These are phyloP conservation scores for Saitozyma podzolica DNA, from an alignment of 768 basidiomycete genomes.

Conservation along the genomic window DNA sequence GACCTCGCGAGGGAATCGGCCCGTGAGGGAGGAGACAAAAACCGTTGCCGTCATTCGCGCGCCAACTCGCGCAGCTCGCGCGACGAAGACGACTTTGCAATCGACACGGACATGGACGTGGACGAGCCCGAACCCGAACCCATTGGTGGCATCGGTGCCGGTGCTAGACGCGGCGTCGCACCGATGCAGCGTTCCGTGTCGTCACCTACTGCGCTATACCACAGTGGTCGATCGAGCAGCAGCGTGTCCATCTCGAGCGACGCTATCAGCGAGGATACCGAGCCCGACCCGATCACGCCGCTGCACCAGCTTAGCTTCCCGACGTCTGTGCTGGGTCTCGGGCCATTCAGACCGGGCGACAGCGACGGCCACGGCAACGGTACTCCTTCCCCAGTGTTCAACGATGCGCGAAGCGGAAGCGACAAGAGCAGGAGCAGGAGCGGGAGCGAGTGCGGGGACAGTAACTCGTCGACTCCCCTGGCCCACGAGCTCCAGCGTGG, in stretches of 20 bases:
- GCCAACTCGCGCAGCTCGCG: conserved; percentile 1
- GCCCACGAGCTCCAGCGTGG: no score
- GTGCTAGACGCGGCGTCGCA: conserved; percentile 3
- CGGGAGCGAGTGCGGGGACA: no score
- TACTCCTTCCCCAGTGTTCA: no score
- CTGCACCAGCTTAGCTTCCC: conserved; percentile 30
- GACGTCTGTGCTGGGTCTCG: conserved; percentile 13
- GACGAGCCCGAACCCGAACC: neutral
- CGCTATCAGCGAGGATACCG: neutral
- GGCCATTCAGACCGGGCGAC: conserved; percentile 2
- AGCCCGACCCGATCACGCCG: conserved; percentile 30
- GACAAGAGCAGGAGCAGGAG: no score
- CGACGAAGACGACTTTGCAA: conserved; percentile 11
- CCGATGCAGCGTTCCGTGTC: conserved; percentile 25
- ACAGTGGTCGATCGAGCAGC: conserved; percentile 15
- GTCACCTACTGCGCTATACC: conserved; percentile 20
- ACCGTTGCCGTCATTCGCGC: neutral
- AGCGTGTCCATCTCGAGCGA: conserved; percentile 6
- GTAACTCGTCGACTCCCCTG: no score
- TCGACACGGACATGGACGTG: conserved; percentile 9
- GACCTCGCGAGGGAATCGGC: conserved; percentile 34
- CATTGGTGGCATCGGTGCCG: neutral
- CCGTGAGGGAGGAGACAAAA: neutral
- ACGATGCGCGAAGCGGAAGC: no score
- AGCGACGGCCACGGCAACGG: neutral